A percentile compares a stretch with the other conserved stretches of the same genome.
Evolutionary conservation across 2,329 filamentous ascomycete species (phyloP).

Genomic region (Diplocarpon mali): DNA sequence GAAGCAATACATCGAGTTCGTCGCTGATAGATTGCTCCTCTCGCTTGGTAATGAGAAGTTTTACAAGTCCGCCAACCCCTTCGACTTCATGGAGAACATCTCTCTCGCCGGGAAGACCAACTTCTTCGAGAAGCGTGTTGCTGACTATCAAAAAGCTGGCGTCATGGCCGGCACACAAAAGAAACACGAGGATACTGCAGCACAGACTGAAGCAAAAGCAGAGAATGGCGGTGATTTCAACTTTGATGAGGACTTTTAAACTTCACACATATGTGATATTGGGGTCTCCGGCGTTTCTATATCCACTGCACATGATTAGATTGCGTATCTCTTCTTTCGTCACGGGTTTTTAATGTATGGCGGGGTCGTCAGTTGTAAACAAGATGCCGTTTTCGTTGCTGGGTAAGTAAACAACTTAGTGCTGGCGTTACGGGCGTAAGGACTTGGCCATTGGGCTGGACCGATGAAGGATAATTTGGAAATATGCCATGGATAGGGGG

Average conservation of each 20-base stretch:
- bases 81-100: constrained; percentile 99
- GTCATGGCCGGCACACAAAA: constrained; percentile 91
- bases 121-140: constrained; percentile 99
- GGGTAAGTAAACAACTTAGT: constrained; percentile 13
- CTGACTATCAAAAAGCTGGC: constrained; percentile 98
- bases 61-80: constrained; percentile 89
- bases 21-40: constrained; percentile 87
- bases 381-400: constrained; percentile 8
- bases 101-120: constrained; percentile 98
- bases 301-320: constrained; percentile 17
- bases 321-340: constrained; percentile 14
- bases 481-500: constrained; percentile 7
- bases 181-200: constrained; percentile 40
- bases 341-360: constrained; percentile 20
- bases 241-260: constrained; percentile 96
- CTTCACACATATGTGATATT: constrained; percentile 14
- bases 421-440: constrained; percentile 21
- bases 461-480: constrained; percentile 1
- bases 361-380: constrained; percentile 21
- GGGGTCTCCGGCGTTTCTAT: constrained; percentile 14
- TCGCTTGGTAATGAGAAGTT: constrained; percentile 90
- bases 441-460: constrained; percentile 11
- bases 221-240: constrained; percentile 68
- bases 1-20: constrained; percentile 99
- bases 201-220: constrained; percentile 39